phyloP scores from a whole-genome alignment of 2,329 filamentous ascomycete genomes.

The Pseudogymnoascus destructans region DNA sequence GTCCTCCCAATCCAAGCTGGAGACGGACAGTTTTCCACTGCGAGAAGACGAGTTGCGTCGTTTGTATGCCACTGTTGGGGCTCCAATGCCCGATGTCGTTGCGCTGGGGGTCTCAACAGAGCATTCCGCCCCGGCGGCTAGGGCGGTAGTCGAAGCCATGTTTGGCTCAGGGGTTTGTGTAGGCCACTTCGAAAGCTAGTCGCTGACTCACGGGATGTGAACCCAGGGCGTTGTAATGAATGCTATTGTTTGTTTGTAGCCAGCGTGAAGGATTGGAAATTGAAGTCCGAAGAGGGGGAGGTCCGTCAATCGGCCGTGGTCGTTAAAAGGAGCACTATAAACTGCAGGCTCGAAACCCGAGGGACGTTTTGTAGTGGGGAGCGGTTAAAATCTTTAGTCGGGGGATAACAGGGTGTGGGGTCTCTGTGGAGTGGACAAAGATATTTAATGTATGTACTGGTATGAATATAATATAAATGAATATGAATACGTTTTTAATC shows the following conservation, averaged over 20 bases:
- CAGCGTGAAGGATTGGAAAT: neutral
- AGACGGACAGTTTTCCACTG: conserved; percentile 42
- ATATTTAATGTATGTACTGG: neutral
- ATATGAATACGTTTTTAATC: neutral
- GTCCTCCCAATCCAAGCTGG: conserved; percentile 50
- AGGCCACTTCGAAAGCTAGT: neutral
- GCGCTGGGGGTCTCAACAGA: conserved; percentile 19
- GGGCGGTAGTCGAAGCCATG: conserved; percentile 3
- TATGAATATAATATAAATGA: conserved; percentile 2
- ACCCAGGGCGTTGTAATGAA: neutral
- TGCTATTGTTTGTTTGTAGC: neutral
- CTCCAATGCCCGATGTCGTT: conserved; percentile 17
- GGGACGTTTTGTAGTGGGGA: neutral
- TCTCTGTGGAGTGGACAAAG: neutral
- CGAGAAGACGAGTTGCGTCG: conserved; percentile 44
- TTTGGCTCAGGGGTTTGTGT: neutral
- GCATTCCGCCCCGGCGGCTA: conserved; percentile 19
- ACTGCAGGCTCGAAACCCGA: conserved; percentile 1
- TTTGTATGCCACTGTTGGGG: conserved; percentile 17
- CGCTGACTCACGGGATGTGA: neutral
- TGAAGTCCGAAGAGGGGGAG: neutral
- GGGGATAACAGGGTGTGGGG: neutral
- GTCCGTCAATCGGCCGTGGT: neutral
- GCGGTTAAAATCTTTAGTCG: neutral
- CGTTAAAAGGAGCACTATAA: neutral